Conservation (phyloP, 2,329 filamentous ascomycete genomes). For the Penicillium sp. region DNA sequence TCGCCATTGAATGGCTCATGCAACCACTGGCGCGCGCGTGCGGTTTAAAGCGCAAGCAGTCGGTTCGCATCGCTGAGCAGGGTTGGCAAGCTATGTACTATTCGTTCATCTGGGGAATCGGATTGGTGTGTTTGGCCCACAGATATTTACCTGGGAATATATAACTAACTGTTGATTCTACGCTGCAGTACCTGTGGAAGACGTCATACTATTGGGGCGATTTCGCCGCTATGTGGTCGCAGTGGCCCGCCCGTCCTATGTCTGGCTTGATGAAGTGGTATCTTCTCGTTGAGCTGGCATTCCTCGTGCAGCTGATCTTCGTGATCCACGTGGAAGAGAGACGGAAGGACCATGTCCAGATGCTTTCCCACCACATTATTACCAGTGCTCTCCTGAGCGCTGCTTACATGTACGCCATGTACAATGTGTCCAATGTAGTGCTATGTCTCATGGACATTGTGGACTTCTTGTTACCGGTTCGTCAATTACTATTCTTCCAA, state of each 20-base stretch:
- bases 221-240: slow-evolving; percentile 74
- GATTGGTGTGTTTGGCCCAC: slow-evolving; percentile 63
- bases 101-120: slow-evolving; percentile 74
- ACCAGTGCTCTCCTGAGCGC: slow-evolving; percentile 77
- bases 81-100: slow-evolving; percentile 89
- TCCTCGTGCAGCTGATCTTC: slow-evolving; percentile 91
- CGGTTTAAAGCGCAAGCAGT: slow-evolving; percentile 76
- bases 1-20: slow-evolving; percentile 82
- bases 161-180: slow-evolving; percentile 9
- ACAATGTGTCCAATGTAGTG: slow-evolving; percentile 83
- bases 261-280: slow-evolving; percentile 79
- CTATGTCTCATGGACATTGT: slow-evolving; percentile 92
- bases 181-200: slow-evolving; percentile 71
- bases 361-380: slow-evolving; percentile 92
- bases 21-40: slow-evolving; percentile 70
- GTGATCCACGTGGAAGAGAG: slow-evolving; percentile 93
- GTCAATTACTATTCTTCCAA: slow-evolving; percentile 29
- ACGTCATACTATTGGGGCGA: slow-evolving; percentile 77
- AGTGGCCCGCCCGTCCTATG: slow-evolving; percentile 79
- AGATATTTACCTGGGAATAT: neutral
- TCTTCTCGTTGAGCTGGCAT: slow-evolving; percentile 83
- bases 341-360: slow-evolving; percentile 92
- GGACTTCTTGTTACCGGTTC: slow-evolving; percentile 81
- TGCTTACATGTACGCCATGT: slow-evolving; percentile 84
- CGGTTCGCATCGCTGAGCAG: slow-evolving; percentile 88